Conservation (phyloP, 306 rosid genomes). For the Echinosophora koreensis region DNA sequence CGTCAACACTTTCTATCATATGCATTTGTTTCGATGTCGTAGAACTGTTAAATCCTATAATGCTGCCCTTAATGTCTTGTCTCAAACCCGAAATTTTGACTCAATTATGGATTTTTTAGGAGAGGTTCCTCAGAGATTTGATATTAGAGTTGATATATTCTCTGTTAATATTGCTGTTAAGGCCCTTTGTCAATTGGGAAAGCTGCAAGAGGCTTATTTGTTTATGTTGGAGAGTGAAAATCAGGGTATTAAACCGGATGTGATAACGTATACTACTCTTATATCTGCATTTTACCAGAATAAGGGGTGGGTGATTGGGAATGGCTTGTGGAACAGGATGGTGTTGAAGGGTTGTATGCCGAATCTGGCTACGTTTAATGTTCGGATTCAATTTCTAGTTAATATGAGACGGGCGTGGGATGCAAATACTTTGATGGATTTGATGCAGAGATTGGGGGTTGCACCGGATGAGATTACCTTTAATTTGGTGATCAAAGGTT, state of each 20-base stretch:
- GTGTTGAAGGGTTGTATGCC: conserved; percentile 72
- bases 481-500: conserved; percentile 81
- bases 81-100: conserved; percentile 50
- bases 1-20: conserved; percentile 61
- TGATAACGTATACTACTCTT: conserved; percentile 74
- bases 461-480: conserved; percentile 71
- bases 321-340: conserved; percentile 87
- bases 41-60: conserved; percentile 83
- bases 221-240: conserved; percentile 63
- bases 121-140: conserved; percentile 46
- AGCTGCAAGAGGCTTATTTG: conserved; percentile 60
- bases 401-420: conserved; percentile 70
- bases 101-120: conserved; percentile 49
- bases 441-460: conserved; percentile 65
- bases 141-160: conserved; percentile 55
- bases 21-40: conserved; percentile 61
- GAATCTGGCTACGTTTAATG: conserved; percentile 72
- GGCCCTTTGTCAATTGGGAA: conserved; percentile 64
- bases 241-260: conserved; percentile 69
- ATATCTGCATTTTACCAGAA: conserved; percentile 68
- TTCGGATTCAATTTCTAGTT: conserved; percentile 69
- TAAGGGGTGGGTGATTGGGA: conserved; percentile 62
- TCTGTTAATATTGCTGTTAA: conserved; percentile 70
- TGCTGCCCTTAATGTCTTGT: conserved; percentile 70
- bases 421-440: conserved; percentile 61